Evolutionary conservation across 192 early-diverging fungal species (phyloP).

Genomic region (Pilobolus umbonatus): DNA sequence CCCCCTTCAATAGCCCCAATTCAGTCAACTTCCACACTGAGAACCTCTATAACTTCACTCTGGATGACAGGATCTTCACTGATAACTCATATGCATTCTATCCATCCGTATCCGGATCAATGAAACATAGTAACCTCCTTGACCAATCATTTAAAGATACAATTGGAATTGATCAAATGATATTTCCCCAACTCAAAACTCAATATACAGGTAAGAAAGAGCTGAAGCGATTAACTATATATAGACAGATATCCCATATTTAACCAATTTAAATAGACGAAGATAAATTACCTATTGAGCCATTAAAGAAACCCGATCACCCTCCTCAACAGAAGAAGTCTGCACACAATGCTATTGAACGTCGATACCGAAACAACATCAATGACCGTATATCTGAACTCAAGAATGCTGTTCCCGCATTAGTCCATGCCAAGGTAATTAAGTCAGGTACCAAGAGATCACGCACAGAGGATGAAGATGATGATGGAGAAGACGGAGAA

Average conservation of each 20-base stretch:
- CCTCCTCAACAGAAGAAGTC: constrained; percentile 69
- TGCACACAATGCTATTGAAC: constrained; percentile 92
- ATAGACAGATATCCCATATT: no score
- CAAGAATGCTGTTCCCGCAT: constrained; percentile 76
- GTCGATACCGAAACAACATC: constrained; percentile 93
- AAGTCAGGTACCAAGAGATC: background rate
- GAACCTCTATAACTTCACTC: no score
- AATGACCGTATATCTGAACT: constrained; percentile 92
- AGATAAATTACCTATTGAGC: constrained; percentile 6
- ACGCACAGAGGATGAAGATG: constrained; percentile 40
- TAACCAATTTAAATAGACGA: background rate
- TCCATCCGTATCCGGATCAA: no score
- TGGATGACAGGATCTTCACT: no score
- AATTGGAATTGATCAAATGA: no score
- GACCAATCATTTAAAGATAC: no score
- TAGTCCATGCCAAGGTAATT: constrained; percentile 53
- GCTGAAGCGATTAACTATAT: background rate
- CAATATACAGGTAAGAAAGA: constrained; percentile 3
- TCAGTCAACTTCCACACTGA: no score
- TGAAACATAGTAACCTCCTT: no score
- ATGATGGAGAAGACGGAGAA: constrained; percentile 28
- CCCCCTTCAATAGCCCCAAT: no score
- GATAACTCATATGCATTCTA: no score
- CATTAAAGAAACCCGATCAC: background rate
- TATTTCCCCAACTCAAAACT: no score